phyloP scores from a whole-genome alignment of 345 rosid species.

The Nasturtium officinale region DNA sequence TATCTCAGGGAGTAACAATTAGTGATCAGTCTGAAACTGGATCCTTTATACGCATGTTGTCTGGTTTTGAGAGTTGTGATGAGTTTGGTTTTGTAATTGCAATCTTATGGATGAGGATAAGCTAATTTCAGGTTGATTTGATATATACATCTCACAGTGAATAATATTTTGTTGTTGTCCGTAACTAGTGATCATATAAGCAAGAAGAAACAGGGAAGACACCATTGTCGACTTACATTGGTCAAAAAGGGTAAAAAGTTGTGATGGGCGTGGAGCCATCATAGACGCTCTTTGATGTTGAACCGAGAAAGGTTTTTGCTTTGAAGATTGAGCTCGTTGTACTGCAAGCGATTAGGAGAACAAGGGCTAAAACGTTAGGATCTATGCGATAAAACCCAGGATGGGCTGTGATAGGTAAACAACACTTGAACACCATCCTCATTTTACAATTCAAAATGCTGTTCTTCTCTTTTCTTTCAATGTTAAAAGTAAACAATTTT shows the following conservation, averaged over 20 bases:
- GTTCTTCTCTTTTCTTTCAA: not conserved
- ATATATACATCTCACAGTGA: not conserved
- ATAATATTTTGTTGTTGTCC: not conserved
- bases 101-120: not conserved
- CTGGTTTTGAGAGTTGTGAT: not conserved
- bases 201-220: slow-evolving; percentile 61
- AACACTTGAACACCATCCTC: not conserved
- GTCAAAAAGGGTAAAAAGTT: slow-evolving; percentile 90
- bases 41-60: not conserved
- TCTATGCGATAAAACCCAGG: slow-evolving; percentile 69
- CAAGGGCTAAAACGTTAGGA: slow-evolving; percentile 72
- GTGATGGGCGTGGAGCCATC: slow-evolving; percentile 82
- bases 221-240: slow-evolving; percentile 74
- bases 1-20: not conserved
- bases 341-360: slow-evolving; percentile 69
- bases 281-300: slow-evolving; percentile 62
- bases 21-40: no score
- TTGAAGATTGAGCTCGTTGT: slow-evolving; percentile 72
- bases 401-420: slow-evolving; percentile 83
- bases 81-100: not conserved
- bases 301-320: slow-evolving; percentile 76
- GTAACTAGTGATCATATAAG: not conserved
- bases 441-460: not conserved
- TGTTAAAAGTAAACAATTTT: not conserved
- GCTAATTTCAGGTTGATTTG: not conserved